Percentiles rank a stretch among this genome's conserved stretches.
Conservation (phyloP, 169 alveolate species). For the Plasmodium chabaudi region DNA sequence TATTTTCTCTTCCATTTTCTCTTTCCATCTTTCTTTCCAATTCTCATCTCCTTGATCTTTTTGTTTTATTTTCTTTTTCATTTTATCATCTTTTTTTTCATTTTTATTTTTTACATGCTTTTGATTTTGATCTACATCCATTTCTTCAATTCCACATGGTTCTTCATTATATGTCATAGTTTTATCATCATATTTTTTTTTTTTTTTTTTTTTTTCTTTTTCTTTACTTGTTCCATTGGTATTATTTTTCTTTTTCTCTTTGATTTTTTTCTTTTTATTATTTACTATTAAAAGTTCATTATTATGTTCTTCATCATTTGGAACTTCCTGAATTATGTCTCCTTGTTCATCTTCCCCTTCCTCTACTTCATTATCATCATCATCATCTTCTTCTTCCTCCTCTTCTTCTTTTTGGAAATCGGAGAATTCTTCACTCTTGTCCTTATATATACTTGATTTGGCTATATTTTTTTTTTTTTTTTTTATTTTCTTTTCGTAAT, state of each 20-base stretch:
- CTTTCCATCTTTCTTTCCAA: not conserved
- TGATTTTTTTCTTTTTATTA: not conserved
- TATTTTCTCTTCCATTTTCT: not conserved
- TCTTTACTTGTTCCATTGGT: not conserved
- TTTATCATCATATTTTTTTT: not conserved
- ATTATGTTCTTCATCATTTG: not conserved
- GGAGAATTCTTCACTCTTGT: too few species aligned
- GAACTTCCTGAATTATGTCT: not conserved
- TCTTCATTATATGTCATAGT: not conserved
- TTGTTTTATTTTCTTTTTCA: not conserved
- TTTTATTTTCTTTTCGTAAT: not conserved
- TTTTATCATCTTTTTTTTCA: slow-evolving; percentile 1
- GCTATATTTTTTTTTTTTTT: not conserved
- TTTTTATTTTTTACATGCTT: slow-evolving; percentile 4
- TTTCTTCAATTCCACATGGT: not conserved
- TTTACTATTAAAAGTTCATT: not conserved
- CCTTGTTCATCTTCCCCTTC: not conserved
- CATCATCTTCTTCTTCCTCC: slow-evolving; percentile 1
- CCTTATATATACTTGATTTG: too few species aligned
- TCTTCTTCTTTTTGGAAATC: too few species aligned
- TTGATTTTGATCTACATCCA: not conserved
- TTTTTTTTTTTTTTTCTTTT: not conserved
- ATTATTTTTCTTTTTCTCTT: not conserved
- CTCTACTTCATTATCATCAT: too few species aligned
- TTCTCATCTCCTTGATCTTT: not conserved